Evolutionary conservation across 2,329 filamentous ascomycete genomes (phyloP), one percentile per base, ranked within the genome.

Genomic region (Aspergillus brunneoviolaceus): DNA sequence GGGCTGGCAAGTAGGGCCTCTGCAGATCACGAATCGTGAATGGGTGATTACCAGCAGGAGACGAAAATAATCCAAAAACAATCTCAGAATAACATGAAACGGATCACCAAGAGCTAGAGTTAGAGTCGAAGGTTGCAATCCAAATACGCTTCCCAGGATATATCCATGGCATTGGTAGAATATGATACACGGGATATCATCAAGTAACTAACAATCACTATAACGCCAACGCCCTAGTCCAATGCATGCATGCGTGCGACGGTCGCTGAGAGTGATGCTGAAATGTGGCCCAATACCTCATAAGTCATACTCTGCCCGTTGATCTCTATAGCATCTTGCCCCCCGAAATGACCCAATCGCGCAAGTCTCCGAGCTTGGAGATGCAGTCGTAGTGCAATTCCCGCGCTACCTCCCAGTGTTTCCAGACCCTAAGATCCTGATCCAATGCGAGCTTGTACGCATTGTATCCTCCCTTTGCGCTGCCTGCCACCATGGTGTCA

Each of bases 351-450:
- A 79, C 72, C 72, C 73, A 76, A 47, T 77, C 69, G 25, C 79
- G 73, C 56, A 77, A 63, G 31, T 70, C 64, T 4, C 76, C 77
- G 42, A 82, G 70, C 23, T 76, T 73, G 48, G 73, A 57, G 59
- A 82, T 75, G 64, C 75, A 77, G 11, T 76, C 72, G 35, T 74
- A 69, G 63, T 82, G 80, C 59, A 74, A 63, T 58, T 82, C 80
- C 60, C 76, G 77, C 4, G 79, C 78, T 14, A 81, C 74, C 48
- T 81, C 76, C 80, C 79, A 82, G 65, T 81, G 79, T 57, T 76
- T 72, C n/a, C 77, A 70, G 50, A 81, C 78, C 51, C 73, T 72
- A 14, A 70, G 69, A 60, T 82, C 79, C 61, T 82, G 79, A 45
- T 81, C 73, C 19, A 82, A 64, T 19, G 76, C 77, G 50, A 76